Base-by-base conservation (phyloP, 1,284 basidiomycete species). In the Rhodofomes roseus region DNA sequence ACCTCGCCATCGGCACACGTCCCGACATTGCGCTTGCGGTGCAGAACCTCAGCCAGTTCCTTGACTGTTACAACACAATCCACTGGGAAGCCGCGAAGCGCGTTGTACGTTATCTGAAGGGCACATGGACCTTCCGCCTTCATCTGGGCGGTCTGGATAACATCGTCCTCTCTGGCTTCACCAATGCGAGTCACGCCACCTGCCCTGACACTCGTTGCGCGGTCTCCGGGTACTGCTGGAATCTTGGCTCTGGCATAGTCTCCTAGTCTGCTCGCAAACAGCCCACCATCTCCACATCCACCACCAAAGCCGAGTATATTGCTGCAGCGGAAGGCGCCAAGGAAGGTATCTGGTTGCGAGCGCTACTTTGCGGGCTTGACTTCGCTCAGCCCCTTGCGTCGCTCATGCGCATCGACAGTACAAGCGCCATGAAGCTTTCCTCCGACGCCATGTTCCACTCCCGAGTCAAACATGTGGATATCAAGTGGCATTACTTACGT, bases 121-220 rank as follows among this genome's bases (percentile, higher is more conserved):
- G 65, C 4, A 71, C 65, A 36, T 56, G 59, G 2, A 25, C 34
- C 25, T 43, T 57, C 14, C 4, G 48, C 0, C 61, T 66, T 59
- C 0, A 53, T n/a, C 61, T 66, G 12, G 64, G 65, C 6, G 71
- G 73, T 3, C 36, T 25, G 2, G 46, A 56, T 4, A 46, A 39
- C 2, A 44, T 57, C 5, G 31, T 5, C 16, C 66, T 81, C 0
- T 18, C 68, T 9, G 78, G 75, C 0, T 82, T 70, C 62, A 70
- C 73, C 0, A 80, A 84, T 63, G 72, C 78, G 0, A 75, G 64
- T 56, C 55, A 53, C 25, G 65, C 62, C 2, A 4, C 40, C 5
- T 60, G 62, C 16, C 39, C 25, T 0, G 60, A 62, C 31, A 51
- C 67, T 23, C 60, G 63, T 1, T 59, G 58, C 6, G 64, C 66